Conservation (phyloP, 106 monocot genomes). For the Apostasia shenzhenica region DNA sequence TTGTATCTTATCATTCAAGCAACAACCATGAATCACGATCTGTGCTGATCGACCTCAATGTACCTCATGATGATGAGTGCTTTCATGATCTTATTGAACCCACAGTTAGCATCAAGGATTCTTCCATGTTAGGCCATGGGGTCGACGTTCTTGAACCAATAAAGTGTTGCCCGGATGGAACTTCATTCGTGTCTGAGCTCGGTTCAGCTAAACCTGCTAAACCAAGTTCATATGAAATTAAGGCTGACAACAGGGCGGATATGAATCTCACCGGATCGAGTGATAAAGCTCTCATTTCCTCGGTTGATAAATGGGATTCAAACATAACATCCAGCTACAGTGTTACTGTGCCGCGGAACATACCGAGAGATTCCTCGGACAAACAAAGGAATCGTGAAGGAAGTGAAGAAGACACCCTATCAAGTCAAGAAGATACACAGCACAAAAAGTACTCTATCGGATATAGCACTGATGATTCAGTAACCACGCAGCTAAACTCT, state of each 20-base stretch:
- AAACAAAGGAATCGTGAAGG: constrained; percentile 16
- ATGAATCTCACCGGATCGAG: too few relatives aligned
- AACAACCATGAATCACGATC: constrained; percentile 15
- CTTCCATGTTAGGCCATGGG: neutral
- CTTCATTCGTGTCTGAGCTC: neutral
- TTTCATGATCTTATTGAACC: constrained; percentile 8
- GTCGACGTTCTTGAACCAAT: neutral
- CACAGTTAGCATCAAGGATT: neutral
- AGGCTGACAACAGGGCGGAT: too few relatives aligned
- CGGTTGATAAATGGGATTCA: too few relatives aligned
- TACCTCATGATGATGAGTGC: constrained; percentile 36
- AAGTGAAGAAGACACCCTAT: constrained; percentile 49
- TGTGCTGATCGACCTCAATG: constrained; percentile 57
- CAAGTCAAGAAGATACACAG: constrained; percentile 15
- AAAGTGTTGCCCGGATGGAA: neutral
- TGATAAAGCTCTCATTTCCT: too few relatives aligned
- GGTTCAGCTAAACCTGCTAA: neutral
- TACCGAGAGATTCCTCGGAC: neutral
- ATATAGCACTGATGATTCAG: constrained; percentile 1
- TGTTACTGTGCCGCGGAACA: too few relatives aligned
- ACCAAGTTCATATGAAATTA: too few relatives aligned
- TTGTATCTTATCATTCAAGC: neutral
- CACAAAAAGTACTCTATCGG: neutral
- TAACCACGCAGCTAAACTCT: neutral
- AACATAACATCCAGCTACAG: neutral